These are phyloP conservation scores for Pichia paraexigua DNA, from an alignment of 805 yeast species.

Conservation along the genomic window DNA sequence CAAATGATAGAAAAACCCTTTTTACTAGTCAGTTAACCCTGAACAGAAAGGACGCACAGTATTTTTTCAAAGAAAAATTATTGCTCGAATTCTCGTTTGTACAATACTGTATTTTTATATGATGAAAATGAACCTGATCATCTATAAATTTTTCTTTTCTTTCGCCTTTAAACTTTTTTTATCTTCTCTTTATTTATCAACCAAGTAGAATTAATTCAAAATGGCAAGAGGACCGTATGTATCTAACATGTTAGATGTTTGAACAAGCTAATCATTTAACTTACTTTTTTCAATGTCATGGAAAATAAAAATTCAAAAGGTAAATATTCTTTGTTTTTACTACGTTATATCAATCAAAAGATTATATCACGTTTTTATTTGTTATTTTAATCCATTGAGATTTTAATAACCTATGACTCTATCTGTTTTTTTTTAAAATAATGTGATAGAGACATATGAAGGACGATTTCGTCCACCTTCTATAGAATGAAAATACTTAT, in stretches of 20 bases:
- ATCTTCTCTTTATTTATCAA: background rate
- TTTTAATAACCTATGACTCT: conserved; percentile 7
- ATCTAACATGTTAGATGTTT: conserved; percentile 8
- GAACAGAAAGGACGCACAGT: background rate
- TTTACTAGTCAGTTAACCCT: background rate
- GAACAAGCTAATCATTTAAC: background rate
- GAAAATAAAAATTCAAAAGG: conserved; percentile 4
- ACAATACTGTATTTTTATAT: too few relatives aligned
- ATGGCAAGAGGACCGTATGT: conserved; percentile 78
- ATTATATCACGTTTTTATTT: background rate
- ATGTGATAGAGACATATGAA: conserved; percentile 1
- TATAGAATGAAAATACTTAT: background rate
- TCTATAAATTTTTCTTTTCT: too few relatives aligned
- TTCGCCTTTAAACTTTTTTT: background rate
- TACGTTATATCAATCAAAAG: background rate
- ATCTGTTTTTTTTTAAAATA: background rate
- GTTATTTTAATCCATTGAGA: conserved; percentile 2
- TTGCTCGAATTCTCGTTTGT: background rate
- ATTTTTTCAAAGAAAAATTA: background rate
- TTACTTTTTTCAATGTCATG: background rate
- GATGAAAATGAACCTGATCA: too few relatives aligned
- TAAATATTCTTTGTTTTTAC: conserved; percentile 2
- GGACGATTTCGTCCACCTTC: conserved; percentile 2
- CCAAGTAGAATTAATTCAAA: conserved; percentile 24
- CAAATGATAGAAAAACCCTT: background rate